Percentiles rank a stretch among this genome's conserved stretches.
phyloP scores from a whole-genome alignment of 108 stramenopile genomes.

The Cyclotella kingstonii region DNA sequence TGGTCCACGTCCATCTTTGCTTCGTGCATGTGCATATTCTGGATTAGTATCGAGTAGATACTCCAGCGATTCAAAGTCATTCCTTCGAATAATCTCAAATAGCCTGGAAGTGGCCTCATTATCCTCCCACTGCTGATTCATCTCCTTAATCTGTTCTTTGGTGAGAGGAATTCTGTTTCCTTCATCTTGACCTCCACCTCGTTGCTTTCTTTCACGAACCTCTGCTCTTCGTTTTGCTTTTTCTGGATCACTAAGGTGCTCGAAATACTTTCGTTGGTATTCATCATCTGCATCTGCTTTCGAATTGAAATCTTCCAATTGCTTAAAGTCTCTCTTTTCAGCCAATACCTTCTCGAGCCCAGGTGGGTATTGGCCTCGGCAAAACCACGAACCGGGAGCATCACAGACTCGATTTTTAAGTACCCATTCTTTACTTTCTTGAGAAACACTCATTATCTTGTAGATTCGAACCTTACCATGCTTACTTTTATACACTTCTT shows the following conservation, averaged over 20 bases:
- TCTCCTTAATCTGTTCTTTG: conserved; percentile 54
- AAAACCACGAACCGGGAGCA: conserved; percentile 86
- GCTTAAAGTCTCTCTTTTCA: conserved; percentile 82
- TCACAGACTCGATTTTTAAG: conserved; percentile 85
- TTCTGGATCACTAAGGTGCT: conserved; percentile 62
- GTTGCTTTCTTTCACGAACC: conserved; percentile 18
- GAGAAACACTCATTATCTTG: conserved; percentile 85
- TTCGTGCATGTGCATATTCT: conserved; percentile 57
- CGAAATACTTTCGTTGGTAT: conserved; percentile 80
- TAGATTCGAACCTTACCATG: conserved; percentile 97
- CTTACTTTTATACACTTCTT: conserved; percentile 89
- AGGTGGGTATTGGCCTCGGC: conserved; percentile 90
- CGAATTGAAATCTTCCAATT: conserved; percentile 91
- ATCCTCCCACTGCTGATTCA: conserved; percentile 76
- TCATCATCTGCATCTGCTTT: conserved; percentile 63
- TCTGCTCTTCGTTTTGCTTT: conserved; percentile 42
- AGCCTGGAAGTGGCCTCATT: conserved; percentile 59
- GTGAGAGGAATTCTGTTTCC: conserved; percentile 17
- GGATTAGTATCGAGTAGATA: conserved; percentile 51
- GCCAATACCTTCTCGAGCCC: conserved; percentile 79
- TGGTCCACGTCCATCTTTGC: conserved; percentile 53
- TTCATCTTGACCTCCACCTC: not conserved
- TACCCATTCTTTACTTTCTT: conserved; percentile 89
- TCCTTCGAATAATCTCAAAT: conserved; percentile 62
- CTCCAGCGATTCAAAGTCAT: conserved; percentile 42